phyloP scores from a whole-genome alignment of 208 protist species.

The Leishmania martiniquensis region DNA sequence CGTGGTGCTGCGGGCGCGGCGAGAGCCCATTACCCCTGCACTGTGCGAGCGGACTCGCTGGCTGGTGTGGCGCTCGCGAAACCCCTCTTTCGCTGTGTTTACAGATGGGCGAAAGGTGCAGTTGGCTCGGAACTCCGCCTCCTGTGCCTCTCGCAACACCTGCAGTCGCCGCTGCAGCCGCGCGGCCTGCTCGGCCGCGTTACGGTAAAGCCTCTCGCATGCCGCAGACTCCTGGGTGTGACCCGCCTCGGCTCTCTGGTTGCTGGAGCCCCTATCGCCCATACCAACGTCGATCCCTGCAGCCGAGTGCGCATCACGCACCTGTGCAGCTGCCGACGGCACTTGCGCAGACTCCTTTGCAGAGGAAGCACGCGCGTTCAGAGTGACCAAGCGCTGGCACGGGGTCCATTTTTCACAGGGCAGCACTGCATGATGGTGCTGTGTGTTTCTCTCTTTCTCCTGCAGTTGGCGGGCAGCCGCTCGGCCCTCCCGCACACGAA shows the following conservation, averaged over 20 bases:
- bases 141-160: slow-evolving; percentile 16
- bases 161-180: slow-evolving; percentile 23
- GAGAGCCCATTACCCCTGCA: neutral
- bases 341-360: neutral
- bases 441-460: slow-evolving; percentile 16
- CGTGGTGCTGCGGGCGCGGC: neutral
- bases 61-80: slow-evolving; percentile 1
- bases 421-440: slow-evolving; percentile 1
- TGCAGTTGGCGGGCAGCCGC: neutral
- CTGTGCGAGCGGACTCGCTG: neutral
- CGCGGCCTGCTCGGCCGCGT: slow-evolving; percentile 14
- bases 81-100: neutral
- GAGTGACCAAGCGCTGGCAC: neutral
- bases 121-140: slow-evolving; percentile 12
- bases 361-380: neutral
- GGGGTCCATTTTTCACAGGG: neutral
- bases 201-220: slow-evolving; percentile 31
- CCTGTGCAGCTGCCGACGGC: neutral
- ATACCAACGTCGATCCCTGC: neutral
- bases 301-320: neutral
- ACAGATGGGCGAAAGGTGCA: slow-evolving; percentile 34
- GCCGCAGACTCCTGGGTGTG: slow-evolving; percentile 4
- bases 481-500: neutral
- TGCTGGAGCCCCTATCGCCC: neutral
- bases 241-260: neutral